A percentile compares a stretch with the other conserved stretches of the same genome.
Evolutionary conservation across 1,284 basidiomycete genomes (phyloP).

Genomic region (Chondrostereum purpureum): DNA sequence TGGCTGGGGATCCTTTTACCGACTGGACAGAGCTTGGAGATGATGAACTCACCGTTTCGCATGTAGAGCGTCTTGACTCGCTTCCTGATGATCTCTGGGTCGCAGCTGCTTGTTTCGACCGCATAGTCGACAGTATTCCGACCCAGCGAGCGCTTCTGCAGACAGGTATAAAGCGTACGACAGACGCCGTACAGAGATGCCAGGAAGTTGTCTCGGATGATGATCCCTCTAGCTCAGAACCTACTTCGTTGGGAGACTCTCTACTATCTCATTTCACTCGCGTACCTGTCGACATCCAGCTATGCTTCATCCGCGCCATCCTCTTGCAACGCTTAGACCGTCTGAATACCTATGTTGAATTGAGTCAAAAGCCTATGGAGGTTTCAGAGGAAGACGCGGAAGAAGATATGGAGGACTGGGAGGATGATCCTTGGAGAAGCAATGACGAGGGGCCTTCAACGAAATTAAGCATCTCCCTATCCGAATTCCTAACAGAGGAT

Average conservation of each 20-base stretch:
- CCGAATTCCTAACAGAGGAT: slow-evolving; percentile 56
- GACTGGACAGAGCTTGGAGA: slow-evolving; percentile 55
- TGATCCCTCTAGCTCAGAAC: slow-evolving; percentile 13
- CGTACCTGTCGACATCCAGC: slow-evolving; percentile 49
- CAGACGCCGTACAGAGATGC: slow-evolving; percentile 39
- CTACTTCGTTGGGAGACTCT: slow-evolving; percentile 17
- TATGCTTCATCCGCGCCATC: slow-evolving; percentile 55
- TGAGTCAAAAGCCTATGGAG: slow-evolving; percentile 37
- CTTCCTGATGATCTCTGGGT: slow-evolving; percentile 60
- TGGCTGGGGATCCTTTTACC: slow-evolving; percentile 31
- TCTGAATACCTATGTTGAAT: slow-evolving; percentile 60
- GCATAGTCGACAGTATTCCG: slow-evolving; percentile 50
- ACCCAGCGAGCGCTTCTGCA: slow-evolving; percentile 54
- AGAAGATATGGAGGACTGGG: slow-evolving; percentile 50
- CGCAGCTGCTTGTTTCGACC: slow-evolving; percentile 67
- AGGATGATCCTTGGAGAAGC: slow-evolving; percentile 80
- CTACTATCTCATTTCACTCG: slow-evolving; percentile 46
- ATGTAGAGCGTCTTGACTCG: slow-evolving; percentile 43
- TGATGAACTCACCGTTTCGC: slow-evolving; percentile 43
- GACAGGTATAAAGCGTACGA: slow-evolving; percentile 55
- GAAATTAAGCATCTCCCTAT: slow-evolving; percentile 39
- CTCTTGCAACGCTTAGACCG: slow-evolving; percentile 60
- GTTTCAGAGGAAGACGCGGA: slow-evolving; percentile 23
- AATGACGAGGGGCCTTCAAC: slow-evolving; percentile 19
- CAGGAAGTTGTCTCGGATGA: slow-evolving; percentile 22